Conservation (phyloP, 129 eudicot genomes). For the Arctium minus region DNA sequence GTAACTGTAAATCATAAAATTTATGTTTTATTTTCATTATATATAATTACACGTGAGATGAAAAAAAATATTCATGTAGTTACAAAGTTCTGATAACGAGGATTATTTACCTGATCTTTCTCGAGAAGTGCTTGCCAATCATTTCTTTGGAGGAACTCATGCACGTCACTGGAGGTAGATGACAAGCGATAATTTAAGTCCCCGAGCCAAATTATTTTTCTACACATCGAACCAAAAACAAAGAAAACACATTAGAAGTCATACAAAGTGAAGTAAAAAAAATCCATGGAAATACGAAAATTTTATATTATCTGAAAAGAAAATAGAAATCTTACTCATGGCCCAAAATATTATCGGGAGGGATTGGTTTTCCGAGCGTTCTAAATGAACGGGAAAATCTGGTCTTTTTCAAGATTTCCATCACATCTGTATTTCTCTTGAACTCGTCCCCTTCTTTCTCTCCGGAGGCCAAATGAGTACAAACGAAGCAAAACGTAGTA, state of each 20-base stretch:
- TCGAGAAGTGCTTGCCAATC: conserved; percentile 79
- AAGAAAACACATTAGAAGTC: background rate
- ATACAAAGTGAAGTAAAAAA: background rate
- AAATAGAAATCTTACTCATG: conserved; percentile 66
- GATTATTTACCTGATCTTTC: conserved; percentile 67
- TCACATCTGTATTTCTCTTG: conserved; percentile 63
- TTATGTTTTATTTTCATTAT: background rate
- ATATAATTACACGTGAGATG: background rate
- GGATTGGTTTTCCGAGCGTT: conserved; percentile 33
- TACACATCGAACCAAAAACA: conserved; percentile 18
- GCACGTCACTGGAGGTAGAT: conserved; percentile 37
- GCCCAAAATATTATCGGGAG: conserved; percentile 57
- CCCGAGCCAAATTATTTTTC: conserved; percentile 85
- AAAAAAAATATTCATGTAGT: background rate
- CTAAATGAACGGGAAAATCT: conserved; percentile 46
- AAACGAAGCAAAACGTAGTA: conserved; percentile 76
- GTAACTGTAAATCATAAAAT: conserved; percentile 45
- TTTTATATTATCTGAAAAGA: background rate
- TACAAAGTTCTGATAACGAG: background rate
- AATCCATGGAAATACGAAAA: background rate
- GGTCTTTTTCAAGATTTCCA: conserved; percentile 65
- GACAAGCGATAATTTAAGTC: conserved; percentile 83
- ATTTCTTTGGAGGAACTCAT: conserved; percentile 41
- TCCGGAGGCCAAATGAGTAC: conserved; percentile 90
- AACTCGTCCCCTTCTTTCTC: conserved; percentile 73